These are phyloP conservation scores for Zelopaecilomyces penicillatus DNA, from an alignment of 2,329 filamentous ascomycete species.

Conservation along the genomic window DNA sequence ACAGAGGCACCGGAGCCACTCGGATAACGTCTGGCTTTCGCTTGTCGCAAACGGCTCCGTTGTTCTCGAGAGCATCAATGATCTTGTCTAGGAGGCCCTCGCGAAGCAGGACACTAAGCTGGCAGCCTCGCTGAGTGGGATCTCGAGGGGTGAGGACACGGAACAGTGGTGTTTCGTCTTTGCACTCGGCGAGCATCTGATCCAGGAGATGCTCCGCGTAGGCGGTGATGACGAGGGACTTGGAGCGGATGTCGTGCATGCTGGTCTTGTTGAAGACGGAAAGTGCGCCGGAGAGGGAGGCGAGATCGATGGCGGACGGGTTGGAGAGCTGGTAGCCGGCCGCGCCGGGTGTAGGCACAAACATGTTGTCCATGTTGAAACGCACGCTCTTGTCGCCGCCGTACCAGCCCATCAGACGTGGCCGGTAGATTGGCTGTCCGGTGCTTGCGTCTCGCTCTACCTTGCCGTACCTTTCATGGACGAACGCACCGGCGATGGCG, in stretches of 20 bases:
- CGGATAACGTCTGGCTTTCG: constrained; percentile 78
- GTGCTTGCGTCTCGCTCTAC: constrained; percentile 36
- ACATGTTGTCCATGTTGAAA: constrained; percentile 77
- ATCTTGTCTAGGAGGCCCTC: constrained; percentile 64
- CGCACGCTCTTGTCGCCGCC: constrained; percentile 67
- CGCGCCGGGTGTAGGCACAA: constrained; percentile 69
- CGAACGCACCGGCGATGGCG: constrained; percentile 69
- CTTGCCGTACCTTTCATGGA: constrained; percentile 64
- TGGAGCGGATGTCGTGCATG: constrained; percentile 60
- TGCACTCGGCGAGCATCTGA: constrained; percentile 27
- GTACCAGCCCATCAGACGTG: constrained; percentile 77
- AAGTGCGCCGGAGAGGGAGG: constrained; percentile 63
- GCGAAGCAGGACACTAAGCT: constrained; percentile 65
- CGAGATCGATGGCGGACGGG: constrained; percentile 68
- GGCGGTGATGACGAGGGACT: constrained; percentile 64
- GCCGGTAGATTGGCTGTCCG: constrained; percentile 41
- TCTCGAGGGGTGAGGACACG: constrained; percentile 62
- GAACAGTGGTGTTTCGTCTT: constrained; percentile 35
- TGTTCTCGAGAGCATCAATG: constrained; percentile 52
- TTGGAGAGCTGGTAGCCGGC: constrained; percentile 81
- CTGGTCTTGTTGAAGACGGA: constrained; percentile 64
- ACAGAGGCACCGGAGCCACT: constrained; percentile 75
- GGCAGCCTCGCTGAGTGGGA: constrained; percentile 62
- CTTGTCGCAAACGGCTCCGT: constrained; percentile 72
- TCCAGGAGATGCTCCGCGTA: constrained; percentile 65